Evolutionary conservation across 768 basidiomycete genomes (phyloP).

Genomic region (Sporobolomyces pararoseus): DNA sequence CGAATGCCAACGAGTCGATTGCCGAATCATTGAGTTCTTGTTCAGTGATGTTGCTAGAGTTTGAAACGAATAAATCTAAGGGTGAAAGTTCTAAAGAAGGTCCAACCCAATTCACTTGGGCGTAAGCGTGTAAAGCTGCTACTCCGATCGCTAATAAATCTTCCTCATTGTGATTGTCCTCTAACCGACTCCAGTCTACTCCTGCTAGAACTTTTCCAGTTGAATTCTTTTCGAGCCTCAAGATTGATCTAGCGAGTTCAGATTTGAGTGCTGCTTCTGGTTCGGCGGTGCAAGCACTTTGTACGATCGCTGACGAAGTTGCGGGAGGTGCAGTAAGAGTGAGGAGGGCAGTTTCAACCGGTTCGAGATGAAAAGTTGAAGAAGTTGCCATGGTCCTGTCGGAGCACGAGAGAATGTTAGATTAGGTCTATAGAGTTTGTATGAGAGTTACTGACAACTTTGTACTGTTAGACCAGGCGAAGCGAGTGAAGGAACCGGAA

Average conservation of each 20-base stretch:
- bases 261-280: constrained; percentile 13
- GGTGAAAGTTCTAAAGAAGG: constrained; percentile 67
- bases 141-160: constrained; percentile 61
- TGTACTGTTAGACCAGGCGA: neutral
- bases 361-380: neutral
- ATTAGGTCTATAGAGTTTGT: neutral
- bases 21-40: constrained; percentile 60
- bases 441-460: neutral
- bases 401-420: neutral
- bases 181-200: neutral
- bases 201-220: constrained; percentile 7
- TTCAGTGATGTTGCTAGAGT: constrained; percentile 39
- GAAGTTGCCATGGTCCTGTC: neutral
- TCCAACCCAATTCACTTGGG: constrained; percentile 95
- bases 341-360: constrained; percentile 28
- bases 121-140: constrained; percentile 79
- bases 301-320: neutral
- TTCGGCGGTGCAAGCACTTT: constrained; percentile 20
- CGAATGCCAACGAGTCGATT: constrained; percentile 69
- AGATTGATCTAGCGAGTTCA: constrained; percentile 6
- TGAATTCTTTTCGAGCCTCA: neutral
- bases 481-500: neutral
- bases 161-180: neutral
- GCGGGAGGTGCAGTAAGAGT: neutral
- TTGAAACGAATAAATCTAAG: constrained; percentile 45